Percentiles rank a stretch among this genome's conserved stretches.
Conservation (phyloP, 768 basidiomycete species). For the Gautieria morchelliformis region DNA sequence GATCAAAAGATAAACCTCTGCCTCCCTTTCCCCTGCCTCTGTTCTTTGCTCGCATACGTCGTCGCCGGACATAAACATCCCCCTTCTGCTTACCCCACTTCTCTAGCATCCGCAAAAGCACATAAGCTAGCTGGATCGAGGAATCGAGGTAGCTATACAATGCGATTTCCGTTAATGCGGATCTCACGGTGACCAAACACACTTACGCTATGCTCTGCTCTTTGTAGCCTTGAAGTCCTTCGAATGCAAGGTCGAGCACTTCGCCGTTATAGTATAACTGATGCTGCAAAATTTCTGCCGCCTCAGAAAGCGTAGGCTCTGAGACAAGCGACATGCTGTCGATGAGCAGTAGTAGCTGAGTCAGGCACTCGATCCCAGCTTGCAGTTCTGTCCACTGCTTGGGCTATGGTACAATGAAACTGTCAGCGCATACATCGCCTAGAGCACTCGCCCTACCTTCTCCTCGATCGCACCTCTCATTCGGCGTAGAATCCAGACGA, state of each 20-base stretch:
- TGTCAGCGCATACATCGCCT: background rate
- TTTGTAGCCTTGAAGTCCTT: slow-evolving; percentile 69
- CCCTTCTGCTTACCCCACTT: slow-evolving; percentile 68
- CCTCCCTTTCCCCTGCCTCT: slow-evolving; percentile 2
- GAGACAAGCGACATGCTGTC: slow-evolving; percentile 58
- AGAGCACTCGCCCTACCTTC: slow-evolving; percentile 45
- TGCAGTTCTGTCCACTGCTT: slow-evolving; percentile 92
- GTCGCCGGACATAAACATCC: slow-evolving; percentile 65
- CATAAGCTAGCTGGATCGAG: slow-evolving; percentile 74
- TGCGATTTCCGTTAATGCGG: slow-evolving; percentile 23
- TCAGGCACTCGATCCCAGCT: slow-evolving; percentile 88
- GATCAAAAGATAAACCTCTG: background rate
- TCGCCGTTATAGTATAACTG: slow-evolving; percentile 95
- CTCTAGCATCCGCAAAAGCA: slow-evolving; percentile 83
- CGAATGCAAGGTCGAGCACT: slow-evolving; percentile 79
- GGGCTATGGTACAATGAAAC: slow-evolving; percentile 43
- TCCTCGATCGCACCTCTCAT: slow-evolving; percentile 89
- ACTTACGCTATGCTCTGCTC: slow-evolving; percentile 42
- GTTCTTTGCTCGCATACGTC: slow-evolving; percentile 35
- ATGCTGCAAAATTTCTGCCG: slow-evolving; percentile 73
- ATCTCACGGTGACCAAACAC: background rate
- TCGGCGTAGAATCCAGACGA: slow-evolving; percentile 81
- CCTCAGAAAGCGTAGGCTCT: slow-evolving; percentile 48
- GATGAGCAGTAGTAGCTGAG: slow-evolving; percentile 82
- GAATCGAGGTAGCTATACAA: slow-evolving; percentile 74